phyloP scores from a whole-genome alignment of 2,329 filamentous ascomycete genomes.

The Zymoseptoria pseudotritici region DNA sequence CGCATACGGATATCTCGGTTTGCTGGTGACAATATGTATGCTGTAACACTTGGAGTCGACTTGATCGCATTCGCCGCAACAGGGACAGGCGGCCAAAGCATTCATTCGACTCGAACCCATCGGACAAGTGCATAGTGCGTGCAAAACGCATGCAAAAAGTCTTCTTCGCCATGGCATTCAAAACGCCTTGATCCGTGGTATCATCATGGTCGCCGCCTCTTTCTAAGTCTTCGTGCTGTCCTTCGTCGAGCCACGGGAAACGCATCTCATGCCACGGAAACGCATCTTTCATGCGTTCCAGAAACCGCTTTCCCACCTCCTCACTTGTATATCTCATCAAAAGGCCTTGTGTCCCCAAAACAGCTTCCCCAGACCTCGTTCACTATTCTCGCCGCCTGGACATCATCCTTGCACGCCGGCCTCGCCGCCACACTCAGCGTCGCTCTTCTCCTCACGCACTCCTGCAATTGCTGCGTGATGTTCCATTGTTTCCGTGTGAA shows the following conservation, averaged over 20 bases:
- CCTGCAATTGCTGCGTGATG: conserved; percentile 85
- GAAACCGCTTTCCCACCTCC: background rate
- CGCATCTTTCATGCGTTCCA: background rate
- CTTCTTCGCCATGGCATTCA: background rate
- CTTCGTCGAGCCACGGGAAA: background rate
- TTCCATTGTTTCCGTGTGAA: conserved; percentile 79
- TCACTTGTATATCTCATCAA: conserved; percentile 89
- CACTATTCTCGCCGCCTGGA: conserved; percentile 78
- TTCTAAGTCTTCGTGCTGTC: background rate
- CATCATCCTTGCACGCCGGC: conserved; percentile 74
- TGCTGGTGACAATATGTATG: background rate
- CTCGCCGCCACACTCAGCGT: conserved; percentile 70
- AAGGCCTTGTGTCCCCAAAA: conserved; percentile 86
- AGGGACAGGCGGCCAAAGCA: background rate
- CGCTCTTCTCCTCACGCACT: conserved; percentile 78
- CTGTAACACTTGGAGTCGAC: background rate
- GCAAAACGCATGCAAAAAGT: background rate
- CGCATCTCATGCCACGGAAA: background rate
- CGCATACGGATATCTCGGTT: background rate
- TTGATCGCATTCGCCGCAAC: background rate
- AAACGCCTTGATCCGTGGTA: background rate
- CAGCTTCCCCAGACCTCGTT: conserved; percentile 99
- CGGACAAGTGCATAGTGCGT: no score
- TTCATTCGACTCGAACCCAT: no score
- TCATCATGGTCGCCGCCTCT: background rate